These are phyloP conservation scores for Podila epigama DNA, from an alignment of 192 early-diverging fungal genomes.

Conservation along the genomic window DNA sequence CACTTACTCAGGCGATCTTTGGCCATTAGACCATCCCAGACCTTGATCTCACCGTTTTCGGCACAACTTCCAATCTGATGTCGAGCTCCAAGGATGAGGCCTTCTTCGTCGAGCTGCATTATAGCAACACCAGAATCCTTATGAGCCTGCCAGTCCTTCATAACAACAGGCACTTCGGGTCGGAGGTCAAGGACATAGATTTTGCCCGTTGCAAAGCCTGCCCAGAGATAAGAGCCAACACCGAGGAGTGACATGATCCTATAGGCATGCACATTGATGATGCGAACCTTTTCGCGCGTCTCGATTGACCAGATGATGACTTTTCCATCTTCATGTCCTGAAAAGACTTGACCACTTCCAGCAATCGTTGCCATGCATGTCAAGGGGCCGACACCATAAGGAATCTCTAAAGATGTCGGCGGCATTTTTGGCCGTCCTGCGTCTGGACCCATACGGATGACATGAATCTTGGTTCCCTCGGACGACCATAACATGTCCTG, in stretches of 20 bases:
- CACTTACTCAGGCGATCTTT: slow-evolving; percentile 70
- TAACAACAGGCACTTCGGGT: slow-evolving; percentile 58
- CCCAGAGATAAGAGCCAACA: slow-evolving; percentile 79
- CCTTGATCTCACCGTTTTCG: slow-evolving; percentile 67
- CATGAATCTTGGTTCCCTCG: slow-evolving; percentile 63
- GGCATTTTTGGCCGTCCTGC: slow-evolving; percentile 27
- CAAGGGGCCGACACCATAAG: slow-evolving; percentile 63
- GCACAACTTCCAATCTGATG: slow-evolving; percentile 68
- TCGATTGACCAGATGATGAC: slow-evolving; percentile 73
- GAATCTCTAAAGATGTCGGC: slow-evolving; percentile 42
- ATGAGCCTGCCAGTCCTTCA: slow-evolving; percentile 76
- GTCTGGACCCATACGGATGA: slow-evolving; percentile 54
- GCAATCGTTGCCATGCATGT: slow-evolving; percentile 61
- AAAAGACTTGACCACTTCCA: slow-evolving; percentile 61
- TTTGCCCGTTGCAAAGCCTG: slow-evolving; percentile 79
- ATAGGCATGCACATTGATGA: slow-evolving; percentile 68
- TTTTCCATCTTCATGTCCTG: slow-evolving; percentile 83
- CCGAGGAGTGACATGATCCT: slow-evolving; percentile 67
- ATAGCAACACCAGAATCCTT: slow-evolving; percentile 54
- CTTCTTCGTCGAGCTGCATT: slow-evolving; percentile 66
- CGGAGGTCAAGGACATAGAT: slow-evolving; percentile 75
- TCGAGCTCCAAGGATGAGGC: slow-evolving; percentile 52
- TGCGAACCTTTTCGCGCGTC: slow-evolving; percentile 51
- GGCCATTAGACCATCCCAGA: slow-evolving; percentile 82
- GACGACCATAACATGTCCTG: slow-evolving; percentile 67